A percentile compares a stretch with the other conserved stretches of the same genome.
Conservation (phyloP, 805 yeast species). For the Wickerhamiella nectarea region DNA sequence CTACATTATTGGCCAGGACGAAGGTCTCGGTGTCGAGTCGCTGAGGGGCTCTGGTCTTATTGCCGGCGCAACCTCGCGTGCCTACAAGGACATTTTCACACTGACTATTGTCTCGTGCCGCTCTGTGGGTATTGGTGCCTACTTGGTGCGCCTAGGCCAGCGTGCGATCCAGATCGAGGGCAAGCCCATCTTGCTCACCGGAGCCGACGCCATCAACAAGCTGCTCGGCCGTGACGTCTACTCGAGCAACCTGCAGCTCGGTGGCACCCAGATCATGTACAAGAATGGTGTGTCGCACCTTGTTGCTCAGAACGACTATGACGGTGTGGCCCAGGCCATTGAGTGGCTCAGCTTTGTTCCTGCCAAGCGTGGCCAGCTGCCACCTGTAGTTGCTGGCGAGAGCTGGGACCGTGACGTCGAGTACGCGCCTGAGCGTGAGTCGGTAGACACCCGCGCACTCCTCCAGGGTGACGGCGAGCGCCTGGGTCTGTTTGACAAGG, state of each 20-base stretch:
- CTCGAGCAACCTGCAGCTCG: slow-evolving; percentile 90
- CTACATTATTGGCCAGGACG: slow-evolving; percentile 83
- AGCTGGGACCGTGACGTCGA: slow-evolving; percentile 97
- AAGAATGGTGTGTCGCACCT: slow-evolving; percentile 95
- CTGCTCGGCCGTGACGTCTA: slow-evolving; percentile 94
- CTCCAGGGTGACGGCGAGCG: slow-evolving; percentile 66
- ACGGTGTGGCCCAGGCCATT: slow-evolving; percentile 88
- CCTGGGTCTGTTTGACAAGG: slow-evolving; percentile 79
- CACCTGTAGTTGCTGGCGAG: slow-evolving; percentile 57
- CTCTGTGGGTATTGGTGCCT: slow-evolving; percentile 99
- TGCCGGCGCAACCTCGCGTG: slow-evolving; percentile 97
- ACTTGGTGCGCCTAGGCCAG: slow-evolving; percentile 94
- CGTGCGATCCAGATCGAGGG: slow-evolving; percentile 98
- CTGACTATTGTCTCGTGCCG: slow-evolving; percentile 98
- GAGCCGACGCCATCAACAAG: slow-evolving; percentile 98
- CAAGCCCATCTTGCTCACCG: slow-evolving; percentile 95
- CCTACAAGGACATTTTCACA: slow-evolving; percentile 94
- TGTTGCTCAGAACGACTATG: slow-evolving; percentile 92
- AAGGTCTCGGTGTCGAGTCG: slow-evolving; percentile 97
- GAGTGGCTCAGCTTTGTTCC: slow-evolving; percentile 95
- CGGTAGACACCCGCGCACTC: slow-evolving; percentile 90
- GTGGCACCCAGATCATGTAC: slow-evolving; percentile 99
- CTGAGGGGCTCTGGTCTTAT: slow-evolving; percentile 95
- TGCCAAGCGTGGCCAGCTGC: slow-evolving; percentile 74
- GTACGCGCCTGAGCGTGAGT: slow-evolving; percentile 56